Conservation (phyloP, 352 stramenopile genomes). For the Plasmopara viticola region DNA sequence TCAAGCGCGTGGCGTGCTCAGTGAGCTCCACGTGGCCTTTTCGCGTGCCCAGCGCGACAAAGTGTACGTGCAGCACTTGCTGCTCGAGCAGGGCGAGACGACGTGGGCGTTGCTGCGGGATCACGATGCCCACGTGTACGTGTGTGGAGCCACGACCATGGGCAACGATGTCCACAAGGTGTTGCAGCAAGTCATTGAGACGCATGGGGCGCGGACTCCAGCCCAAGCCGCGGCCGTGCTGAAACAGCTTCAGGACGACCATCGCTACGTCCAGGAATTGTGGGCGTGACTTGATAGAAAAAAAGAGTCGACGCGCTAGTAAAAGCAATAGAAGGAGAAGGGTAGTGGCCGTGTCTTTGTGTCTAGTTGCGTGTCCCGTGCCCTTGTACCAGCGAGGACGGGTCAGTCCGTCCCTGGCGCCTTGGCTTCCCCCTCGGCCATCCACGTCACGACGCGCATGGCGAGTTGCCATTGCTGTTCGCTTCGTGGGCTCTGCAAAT, state of each 20-base stretch:
- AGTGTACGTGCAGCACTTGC: slow-evolving; percentile 97
- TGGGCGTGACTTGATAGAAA: slow-evolving; percentile 47
- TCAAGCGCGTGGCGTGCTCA: slow-evolving; percentile 79
- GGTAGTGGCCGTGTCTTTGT: neutral
- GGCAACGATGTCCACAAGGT: slow-evolving; percentile 94
- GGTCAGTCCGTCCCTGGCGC: too few relatives aligned
- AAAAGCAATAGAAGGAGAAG: neutral
- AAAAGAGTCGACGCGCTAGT: neutral
- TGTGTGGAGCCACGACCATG: slow-evolving; percentile 97
- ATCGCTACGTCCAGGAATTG: slow-evolving; percentile 95
- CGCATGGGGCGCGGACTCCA: slow-evolving; percentile 43
- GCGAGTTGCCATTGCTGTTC: slow-evolving; percentile 34
- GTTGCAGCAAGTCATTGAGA: slow-evolving; percentile 78
- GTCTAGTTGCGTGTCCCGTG: too few relatives aligned
- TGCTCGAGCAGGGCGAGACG: slow-evolving; percentile 64
- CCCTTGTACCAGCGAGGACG: too few relatives aligned
- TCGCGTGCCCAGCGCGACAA: slow-evolving; percentile 91
- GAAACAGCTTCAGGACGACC: slow-evolving; percentile 80
- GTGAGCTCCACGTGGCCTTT: slow-evolving; percentile 91
- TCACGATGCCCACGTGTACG: slow-evolving; percentile 90
- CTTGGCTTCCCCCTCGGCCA: slow-evolving; percentile 20
- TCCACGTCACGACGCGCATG: slow-evolving; percentile 35
- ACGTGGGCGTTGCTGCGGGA: slow-evolving; percentile 60
- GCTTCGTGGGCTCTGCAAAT: slow-evolving; percentile 30
- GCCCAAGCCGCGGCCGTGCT: slow-evolving; percentile 77